Evolutionary conservation across 352 stramenopile species (phyloP), one percentile per base, ranked within the genome.

Genomic region (Nothophytophthora sp.): DNA sequence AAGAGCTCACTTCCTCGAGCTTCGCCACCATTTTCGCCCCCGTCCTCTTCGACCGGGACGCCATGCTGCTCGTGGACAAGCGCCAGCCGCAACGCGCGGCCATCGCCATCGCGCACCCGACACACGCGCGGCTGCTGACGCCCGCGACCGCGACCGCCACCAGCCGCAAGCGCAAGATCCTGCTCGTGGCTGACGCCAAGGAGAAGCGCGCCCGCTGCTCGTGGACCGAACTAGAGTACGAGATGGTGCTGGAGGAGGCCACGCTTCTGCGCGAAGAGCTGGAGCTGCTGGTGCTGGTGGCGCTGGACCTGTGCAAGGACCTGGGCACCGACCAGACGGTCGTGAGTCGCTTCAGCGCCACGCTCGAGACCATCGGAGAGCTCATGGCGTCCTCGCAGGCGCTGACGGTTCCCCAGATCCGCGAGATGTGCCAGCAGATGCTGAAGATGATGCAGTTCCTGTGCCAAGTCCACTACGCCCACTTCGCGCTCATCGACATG

Each of bases 401-500:
- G 35, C 61, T 88, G 30, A 86, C 76, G 8, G 68, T 77, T 29
- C 60, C 47, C 3, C 70, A 86, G 55, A 74, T 90, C 28, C 75
- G 76, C 29, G 70, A 70, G 22, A 83, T 86, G 61, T 84, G 73
- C 44, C 73, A 81, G 55, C 70, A 81, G 51, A 88, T 90, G 80
- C 59, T 84, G 30, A 30, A 48, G 10, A 88, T 88, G 75, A 88
- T 85, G 70, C 76, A 90, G 66, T 81, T 83, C 46, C 55, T 90
- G 16, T 90, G 77, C 49, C 64, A 65, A 22, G 55, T 61, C 37
- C 80, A 90, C 59, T 83, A 81, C 66, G 57, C 72, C 27, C 73
- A 88, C 63, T 90, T 88, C 46, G 66, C 73, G 13, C 52, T 88
- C 27, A 54, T 90, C 29, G 80, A 90, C 41, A 90, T 90, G 80